These are phyloP conservation scores for Phalaenopsis hybrid DNA, from an alignment of 116 monocot genomes.

Conservation along the genomic window DNA sequence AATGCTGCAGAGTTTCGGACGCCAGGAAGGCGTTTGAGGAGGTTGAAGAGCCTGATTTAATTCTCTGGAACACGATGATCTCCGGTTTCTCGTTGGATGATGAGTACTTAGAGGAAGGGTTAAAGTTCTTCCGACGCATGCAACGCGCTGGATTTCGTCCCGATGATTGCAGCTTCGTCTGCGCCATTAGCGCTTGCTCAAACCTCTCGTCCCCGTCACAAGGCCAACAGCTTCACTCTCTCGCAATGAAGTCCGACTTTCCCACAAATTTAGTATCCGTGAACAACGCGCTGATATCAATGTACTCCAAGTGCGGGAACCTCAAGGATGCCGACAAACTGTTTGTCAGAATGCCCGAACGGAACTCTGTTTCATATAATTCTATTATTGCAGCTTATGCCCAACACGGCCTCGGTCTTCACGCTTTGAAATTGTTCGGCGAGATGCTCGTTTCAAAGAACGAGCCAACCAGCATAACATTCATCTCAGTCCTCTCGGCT, in stretches of 20 bases:
- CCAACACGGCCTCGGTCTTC: constrained; percentile 47
- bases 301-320: constrained; percentile 58
- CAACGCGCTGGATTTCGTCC: constrained; percentile 48
- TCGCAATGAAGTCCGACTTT: constrained; percentile 27
- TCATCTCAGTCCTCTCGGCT: constrained; percentile 55
- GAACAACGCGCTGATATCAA: constrained; percentile 45
- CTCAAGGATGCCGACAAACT: constrained; percentile 36
- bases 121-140: constrained; percentile 46
- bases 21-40: constrained; percentile 56
- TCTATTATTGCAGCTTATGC: constrained; percentile 59
- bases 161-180: constrained; percentile 69
- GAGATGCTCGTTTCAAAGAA: constrained; percentile 29
- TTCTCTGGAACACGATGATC: constrained; percentile 76
- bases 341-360: constrained; percentile 40
- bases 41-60: constrained; percentile 43
- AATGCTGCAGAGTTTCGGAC: constrained; percentile 34
- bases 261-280: constrained; percentile 37
- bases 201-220: constrained; percentile 41
- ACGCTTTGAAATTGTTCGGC: constrained; percentile 36
- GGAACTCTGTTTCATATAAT: constrained; percentile 50
- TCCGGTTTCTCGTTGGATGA: constrained; percentile 51
- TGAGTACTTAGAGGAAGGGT: constrained; percentile 44
- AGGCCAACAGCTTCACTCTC: constrained; percentile 47
- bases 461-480: constrained; percentile 42
- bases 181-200: constrained; percentile 41